Evolutionary conservation across 331 rosid species (phyloP), one percentile per base, ranked within the genome.

Genomic region (Phaseolus coccineus): DNA sequence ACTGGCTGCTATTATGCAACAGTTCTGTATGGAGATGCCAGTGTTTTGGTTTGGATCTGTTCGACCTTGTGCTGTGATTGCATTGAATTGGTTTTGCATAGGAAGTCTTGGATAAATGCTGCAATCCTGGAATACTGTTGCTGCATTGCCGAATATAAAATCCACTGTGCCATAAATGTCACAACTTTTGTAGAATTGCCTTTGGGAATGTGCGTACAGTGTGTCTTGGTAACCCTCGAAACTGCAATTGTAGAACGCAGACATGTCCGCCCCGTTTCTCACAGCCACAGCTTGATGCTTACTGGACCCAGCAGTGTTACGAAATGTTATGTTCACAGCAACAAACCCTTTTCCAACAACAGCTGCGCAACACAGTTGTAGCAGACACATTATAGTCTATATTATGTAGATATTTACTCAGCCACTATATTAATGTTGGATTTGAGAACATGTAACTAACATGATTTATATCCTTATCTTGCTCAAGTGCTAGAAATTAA

Each of bases 101-200:
- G 82, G 84, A 3, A 81, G 82, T 44, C 63, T 56, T 13, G 84
- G 80, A 31, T 39, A 77, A 2, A 87, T 30, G 81, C 70, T 79
- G 35, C 84, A 84, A 4, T 81, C 79, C 25, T 84, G 86, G 56
- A 87, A 70, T 9, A 81, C 46, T 22, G 82, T 84, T 8, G 90
- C 87, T 11, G 87, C 84, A 2, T 84, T 84, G 7, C 90, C 90
- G 37, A 87, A 87, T 50, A 87, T 84, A 64, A 87, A 87, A 37
- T 87, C 90, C 6, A 84, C 84, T 19, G 90, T 84, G n/a, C 90
- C 85, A 27, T 84, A 80, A 25, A 84, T 84, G 80, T 80, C 37
- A 35, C 80, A 84, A 48, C 10, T 77, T 77, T 76, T 84, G 87
- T 84, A 84, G 51, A 84, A 84, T 55, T 84, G 87, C 24, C 82